Evolutionary conservation across 2,329 filamentous ascomycete genomes (phyloP), one percentile per base, ranked within the genome.

Genomic region (Coniochaeta ligniaria): DNA sequence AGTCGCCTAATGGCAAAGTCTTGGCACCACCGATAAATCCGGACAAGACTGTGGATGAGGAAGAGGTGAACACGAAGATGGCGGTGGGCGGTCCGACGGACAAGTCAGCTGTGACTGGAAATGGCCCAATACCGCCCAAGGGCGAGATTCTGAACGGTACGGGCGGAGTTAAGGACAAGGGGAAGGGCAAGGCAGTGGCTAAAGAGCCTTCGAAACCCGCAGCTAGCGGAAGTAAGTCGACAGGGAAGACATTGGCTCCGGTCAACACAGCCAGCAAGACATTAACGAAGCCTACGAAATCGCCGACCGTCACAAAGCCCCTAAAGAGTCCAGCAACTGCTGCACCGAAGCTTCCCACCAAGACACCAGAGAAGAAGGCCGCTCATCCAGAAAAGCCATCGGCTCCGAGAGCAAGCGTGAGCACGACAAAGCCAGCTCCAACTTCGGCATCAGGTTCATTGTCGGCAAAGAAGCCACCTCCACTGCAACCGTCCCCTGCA

Each of bases 401-500:
- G 8, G 55, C 66, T 7, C 58, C 61, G 24, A 20, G 28, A 45
- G 56, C 35, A 11, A 41, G 38, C 33, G 68, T 68, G 38, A 52
- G 68, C 9, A 60, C 70, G 12, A 60, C 71, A 33, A 76, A 72
- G 59, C 50, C 54, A 9, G 33, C 31, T 4, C 6, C 52, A 3
- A 35, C 14, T 24, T 57, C 54, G 6, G 38, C 74, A 3, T 64
- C 73, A 1, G 63, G 70, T 36, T 65, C 75, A 3, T 70, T 72
- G 26, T 63, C 72, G 17, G 65, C 64, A 28, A 80, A 78, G 66
- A 83, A 78, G 62, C 76, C 78, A 9, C 70, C 75, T 11, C 68
- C 78, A 2, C 66, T 78, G 36, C 78, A 79, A 55, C 65, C 72
- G 1, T 74, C 75, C 22, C 68, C 76, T 28, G 69, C 69, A n/a